phyloP scores from a whole-genome alignment of 176 grass and related monocot species.

The Carex parvula region DNA sequence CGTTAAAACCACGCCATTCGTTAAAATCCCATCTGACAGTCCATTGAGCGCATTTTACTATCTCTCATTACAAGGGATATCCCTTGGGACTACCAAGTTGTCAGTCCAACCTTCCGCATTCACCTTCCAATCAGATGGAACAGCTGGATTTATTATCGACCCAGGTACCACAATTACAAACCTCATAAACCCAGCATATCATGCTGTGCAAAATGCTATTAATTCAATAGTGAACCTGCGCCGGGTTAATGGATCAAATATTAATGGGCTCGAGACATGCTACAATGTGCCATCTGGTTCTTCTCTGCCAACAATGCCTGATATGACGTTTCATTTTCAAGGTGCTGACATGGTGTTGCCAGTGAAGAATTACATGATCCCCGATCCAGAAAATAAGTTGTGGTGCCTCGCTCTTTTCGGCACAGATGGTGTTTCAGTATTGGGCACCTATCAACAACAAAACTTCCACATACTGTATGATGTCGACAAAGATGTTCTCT shows the following conservation, averaged over 20 bases:
- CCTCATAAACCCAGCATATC: constrained; percentile 33
- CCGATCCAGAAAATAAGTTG: not conserved
- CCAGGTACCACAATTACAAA: constrained; percentile 54
- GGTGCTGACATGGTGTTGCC: constrained; percentile 55
- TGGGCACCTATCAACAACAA: constrained; percentile 36
- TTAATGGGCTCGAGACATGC: constrained; percentile 44
- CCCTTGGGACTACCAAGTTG: constrained; percentile 36
- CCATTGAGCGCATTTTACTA: constrained; percentile 59
- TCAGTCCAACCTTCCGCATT: constrained; percentile 28
- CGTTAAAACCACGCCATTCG: constrained; percentile 47
- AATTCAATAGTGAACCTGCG: constrained; percentile 31
- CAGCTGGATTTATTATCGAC: constrained; percentile 62
- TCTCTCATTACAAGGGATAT: constrained; percentile 54
- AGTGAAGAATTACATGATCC: constrained; percentile 49
- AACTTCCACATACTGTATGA: constrained; percentile 30
- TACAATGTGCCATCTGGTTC: constrained; percentile 31
- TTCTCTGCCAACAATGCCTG: constrained; percentile 32
- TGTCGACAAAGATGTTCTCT: constrained; percentile 16
- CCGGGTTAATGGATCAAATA: constrained; percentile 13
- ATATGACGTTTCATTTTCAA: constrained; percentile 46
- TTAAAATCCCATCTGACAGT: constrained; percentile 29
- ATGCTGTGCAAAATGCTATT: constrained; percentile 28
- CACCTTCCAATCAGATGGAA: constrained; percentile 30
- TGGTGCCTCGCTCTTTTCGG: constrained; percentile 48
- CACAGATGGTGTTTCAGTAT: not conserved